Conservation (phyloP, 176 grass and related monocot genomes). For the Cocos nucifera region DNA sequence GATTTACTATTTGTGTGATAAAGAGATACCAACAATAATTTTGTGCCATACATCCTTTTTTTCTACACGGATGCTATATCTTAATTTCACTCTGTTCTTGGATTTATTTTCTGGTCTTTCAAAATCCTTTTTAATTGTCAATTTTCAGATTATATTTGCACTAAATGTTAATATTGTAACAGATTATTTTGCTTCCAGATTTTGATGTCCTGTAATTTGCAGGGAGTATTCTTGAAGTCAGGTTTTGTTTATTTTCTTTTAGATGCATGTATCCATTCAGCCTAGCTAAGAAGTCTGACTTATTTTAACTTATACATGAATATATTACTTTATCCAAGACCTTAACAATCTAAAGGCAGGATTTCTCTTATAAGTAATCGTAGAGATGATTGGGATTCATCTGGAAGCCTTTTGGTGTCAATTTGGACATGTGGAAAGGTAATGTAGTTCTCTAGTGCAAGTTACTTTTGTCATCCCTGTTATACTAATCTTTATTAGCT, state of each 20-base stretch:
- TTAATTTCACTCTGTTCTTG: no score
- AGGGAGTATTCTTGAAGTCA: conserved; percentile 53
- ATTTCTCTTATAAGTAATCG: conserved; percentile 54
- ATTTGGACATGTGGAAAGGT: conserved; percentile 65
- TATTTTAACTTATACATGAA: conserved; percentile 9
- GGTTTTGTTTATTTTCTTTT: conserved; percentile 62
- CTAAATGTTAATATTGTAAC: no score
- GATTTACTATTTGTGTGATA: no score
- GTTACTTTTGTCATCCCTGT: background rate
- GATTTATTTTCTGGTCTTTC: no score
- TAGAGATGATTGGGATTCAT: conserved; percentile 42
- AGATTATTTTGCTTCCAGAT: conserved; percentile 1
- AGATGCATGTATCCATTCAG: conserved; percentile 63
- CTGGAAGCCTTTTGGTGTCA: conserved; percentile 25
- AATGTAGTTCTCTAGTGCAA: background rate
- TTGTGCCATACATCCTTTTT: no score
- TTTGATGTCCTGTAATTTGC: conserved; percentile 23
- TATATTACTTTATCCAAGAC: conserved; percentile 10
- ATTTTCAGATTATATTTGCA: no score
- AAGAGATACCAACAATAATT: no score
- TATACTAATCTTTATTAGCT: no score
- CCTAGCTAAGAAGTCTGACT: no score
- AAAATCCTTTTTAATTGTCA: no score
- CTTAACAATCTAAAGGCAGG: conserved; percentile 67
- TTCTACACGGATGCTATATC: no score